A percentile compares a stretch with the other conserved stretches of the same genome.
phyloP scores from a whole-genome alignment of 2,329 filamentous ascomycete species.

The Thielaviopsis populi region DNA sequence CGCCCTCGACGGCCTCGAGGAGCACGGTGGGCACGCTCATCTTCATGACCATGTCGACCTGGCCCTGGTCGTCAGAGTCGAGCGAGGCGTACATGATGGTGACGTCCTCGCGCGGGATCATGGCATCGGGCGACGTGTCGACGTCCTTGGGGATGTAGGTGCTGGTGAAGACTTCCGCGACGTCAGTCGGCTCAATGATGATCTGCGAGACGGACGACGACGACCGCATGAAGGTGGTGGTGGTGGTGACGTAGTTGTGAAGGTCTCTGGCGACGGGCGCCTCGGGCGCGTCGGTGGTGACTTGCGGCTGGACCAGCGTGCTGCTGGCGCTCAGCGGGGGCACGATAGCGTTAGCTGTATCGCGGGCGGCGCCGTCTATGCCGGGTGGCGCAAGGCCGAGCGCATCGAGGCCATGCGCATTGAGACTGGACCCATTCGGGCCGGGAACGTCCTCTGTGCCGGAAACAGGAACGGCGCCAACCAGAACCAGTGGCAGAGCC shows the following conservation, averaged over 20 bases:
- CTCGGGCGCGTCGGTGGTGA: not conserved
- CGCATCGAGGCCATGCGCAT: no score
- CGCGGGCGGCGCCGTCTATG: not conserved
- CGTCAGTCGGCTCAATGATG: not conserved
- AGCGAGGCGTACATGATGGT: constrained; percentile 17
- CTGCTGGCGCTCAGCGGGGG: not conserved
- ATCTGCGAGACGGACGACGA: not conserved
- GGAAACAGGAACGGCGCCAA: constrained; percentile 2
- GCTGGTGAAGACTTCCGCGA: constrained; percentile 12
- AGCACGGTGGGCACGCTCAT: constrained; percentile 20
- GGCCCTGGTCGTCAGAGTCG: constrained; percentile 16
- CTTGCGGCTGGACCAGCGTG: not conserved
- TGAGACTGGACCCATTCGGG: no score
- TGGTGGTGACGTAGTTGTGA: not conserved
- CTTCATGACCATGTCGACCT: constrained; percentile 19
- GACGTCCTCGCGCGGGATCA: not conserved
- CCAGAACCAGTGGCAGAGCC: constrained; percentile 8
- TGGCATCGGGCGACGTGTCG: constrained; percentile 17
- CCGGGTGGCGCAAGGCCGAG: not conserved
- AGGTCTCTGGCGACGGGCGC: not conserved
- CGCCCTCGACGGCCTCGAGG: constrained; percentile 18
- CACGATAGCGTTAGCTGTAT: not conserved
- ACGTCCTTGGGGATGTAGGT: constrained; percentile 19
- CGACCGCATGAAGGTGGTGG: not conserved
- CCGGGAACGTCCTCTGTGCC: not conserved